phyloP scores from a whole-genome alignment of 2,329 filamentous ascomycete genomes.

The Furcasterigmium furcatum region DNA sequence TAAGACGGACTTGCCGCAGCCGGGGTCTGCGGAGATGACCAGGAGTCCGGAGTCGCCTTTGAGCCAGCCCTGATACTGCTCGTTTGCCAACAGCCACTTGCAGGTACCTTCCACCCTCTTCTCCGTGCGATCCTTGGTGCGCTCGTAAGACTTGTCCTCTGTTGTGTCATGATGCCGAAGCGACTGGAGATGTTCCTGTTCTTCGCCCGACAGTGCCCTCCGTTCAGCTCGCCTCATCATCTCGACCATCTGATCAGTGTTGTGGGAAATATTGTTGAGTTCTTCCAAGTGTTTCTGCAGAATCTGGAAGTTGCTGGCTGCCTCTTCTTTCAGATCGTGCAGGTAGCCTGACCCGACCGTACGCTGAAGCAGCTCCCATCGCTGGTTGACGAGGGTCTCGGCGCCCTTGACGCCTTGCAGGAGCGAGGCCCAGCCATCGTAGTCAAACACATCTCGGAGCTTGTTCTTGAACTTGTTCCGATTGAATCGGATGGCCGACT shows the following conservation, averaged over 20 bases:
- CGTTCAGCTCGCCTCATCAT: background rate
- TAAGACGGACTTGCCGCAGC: constrained; percentile 8
- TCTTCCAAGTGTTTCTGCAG: background rate
- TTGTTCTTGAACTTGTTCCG: constrained; percentile 7
- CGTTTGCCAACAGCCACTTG: constrained; percentile 12
- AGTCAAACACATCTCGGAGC: constrained; percentile 10
- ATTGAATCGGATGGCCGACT: constrained; percentile 26
- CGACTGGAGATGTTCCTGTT: background rate
- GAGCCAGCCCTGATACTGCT: constrained; percentile 3
- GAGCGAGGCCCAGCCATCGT: constrained; percentile 16
- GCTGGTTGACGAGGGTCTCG: background rate
- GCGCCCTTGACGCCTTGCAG: background rate
- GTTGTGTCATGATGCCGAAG: background rate
- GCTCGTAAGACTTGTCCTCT: constrained; percentile 20
- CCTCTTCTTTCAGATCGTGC: background rate
- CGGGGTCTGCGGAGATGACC: constrained; percentile 4
- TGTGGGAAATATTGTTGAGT: background rate
- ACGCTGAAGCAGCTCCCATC: background rate
- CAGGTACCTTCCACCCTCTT: constrained; percentile 22
- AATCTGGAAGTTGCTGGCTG: background rate
- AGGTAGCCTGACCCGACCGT: background rate
- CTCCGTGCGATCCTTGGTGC: constrained; percentile 22
- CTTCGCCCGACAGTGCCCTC: background rate
- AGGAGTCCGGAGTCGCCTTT: background rate
- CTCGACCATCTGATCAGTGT: background rate